phyloP scores from a whole-genome alignment of 2,329 filamentous ascomycete genomes.

The Cadophora sp. region DNA sequence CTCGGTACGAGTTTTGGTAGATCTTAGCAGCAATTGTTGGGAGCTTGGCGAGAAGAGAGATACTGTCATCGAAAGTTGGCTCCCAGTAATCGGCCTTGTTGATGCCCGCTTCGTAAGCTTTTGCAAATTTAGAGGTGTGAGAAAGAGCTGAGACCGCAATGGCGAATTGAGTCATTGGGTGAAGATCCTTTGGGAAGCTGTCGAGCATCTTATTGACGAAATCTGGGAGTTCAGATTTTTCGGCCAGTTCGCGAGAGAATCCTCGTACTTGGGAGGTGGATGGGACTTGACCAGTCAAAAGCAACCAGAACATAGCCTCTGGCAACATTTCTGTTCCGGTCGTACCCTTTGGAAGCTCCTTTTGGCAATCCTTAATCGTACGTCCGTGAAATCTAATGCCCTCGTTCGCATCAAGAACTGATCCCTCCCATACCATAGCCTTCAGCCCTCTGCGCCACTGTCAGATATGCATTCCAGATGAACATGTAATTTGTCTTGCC shows the following conservation, averaged over 20 bases:
- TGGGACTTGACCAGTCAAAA: conserved; percentile 91
- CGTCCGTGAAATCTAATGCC: conserved; percentile 98
- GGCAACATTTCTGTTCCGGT: conserved; percentile 96
- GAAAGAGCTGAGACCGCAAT: conserved; percentile 96
- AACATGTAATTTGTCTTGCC: conserved; percentile 50
- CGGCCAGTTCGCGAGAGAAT: conserved; percentile 85
- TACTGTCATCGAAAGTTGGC: conserved; percentile 94
- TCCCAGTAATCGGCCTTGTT: conserved; percentile 99
- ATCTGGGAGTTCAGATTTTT: conserved; percentile 80
- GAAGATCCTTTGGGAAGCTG: conserved; percentile 85
- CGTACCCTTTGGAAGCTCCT: conserved; percentile 89
- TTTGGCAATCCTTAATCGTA: conserved; percentile 98
- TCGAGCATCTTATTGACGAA: conserved; percentile 91
- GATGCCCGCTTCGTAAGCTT: conserved; percentile 87
- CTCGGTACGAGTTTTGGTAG: conserved; percentile 87
- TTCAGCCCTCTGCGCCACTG: conserved; percentile 73
- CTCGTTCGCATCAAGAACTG: conserved; percentile 93
- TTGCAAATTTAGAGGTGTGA: conserved; percentile 92
- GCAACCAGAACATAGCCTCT: conserved; percentile 99
- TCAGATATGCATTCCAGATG: conserved; percentile 30
- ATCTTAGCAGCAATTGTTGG: conserved; percentile 97
- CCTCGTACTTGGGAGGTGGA: conserved; percentile 80
- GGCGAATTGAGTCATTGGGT: conserved; percentile 98
- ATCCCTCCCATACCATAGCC: conserved; percentile 99
- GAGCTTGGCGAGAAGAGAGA: conserved; percentile 92